Percentiles rank a stretch among this genome's conserved stretches.
These are phyloP conservation scores for Hymenoscyphus fructigenus DNA, from an alignment of 2,329 filamentous ascomycete genomes.

Conservation along the genomic window DNA sequence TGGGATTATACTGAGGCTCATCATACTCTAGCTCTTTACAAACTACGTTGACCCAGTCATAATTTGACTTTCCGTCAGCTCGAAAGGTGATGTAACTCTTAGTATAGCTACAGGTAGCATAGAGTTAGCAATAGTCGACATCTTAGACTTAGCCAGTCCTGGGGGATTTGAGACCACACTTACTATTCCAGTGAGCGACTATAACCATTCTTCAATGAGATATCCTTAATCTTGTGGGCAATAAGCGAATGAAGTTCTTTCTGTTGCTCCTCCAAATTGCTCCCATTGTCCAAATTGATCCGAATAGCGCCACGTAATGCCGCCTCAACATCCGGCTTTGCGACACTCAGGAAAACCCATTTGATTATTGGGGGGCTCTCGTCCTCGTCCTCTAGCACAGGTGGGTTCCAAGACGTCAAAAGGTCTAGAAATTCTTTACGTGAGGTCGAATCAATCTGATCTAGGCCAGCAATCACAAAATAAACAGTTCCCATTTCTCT, in stretches of 20 bases:
- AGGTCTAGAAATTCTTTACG: constrained; percentile 5
- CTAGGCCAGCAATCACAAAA: constrained; percentile 3
- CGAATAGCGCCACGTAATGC: constrained; percentile 1
- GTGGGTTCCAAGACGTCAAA: constrained; percentile 5
- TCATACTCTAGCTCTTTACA: constrained; percentile 7
- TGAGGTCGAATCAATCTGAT: constrained; percentile 7
- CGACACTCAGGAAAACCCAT: constrained; percentile 5
- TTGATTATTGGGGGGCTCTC: constrained; percentile 2
- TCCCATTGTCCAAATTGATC: constrained; percentile 7
- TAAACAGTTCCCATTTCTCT: neutral
- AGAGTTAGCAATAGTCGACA: neutral
- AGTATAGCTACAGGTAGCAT: neutral
- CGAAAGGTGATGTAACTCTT: constrained; percentile 8
- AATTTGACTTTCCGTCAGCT: constrained; percentile 6
- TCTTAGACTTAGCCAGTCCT: neutral
- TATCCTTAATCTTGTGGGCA: neutral
- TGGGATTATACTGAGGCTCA: neutral
- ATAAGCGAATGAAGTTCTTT: constrained; percentile 4
- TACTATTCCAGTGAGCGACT: constrained; percentile 7
- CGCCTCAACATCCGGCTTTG: constrained; percentile 3
- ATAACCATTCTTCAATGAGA: neutral
- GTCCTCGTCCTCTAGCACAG: constrained; percentile 8
- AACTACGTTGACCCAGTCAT: constrained; percentile 8
- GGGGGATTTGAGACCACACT: neutral
- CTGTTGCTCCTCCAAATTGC: constrained; percentile 3